A percentile compares a stretch with the other conserved stretches of the same genome.
Evolutionary conservation across 2,329 filamentous ascomycete species (phyloP).

Genomic region (Immersiporthe knoxdaviesiana): DNA sequence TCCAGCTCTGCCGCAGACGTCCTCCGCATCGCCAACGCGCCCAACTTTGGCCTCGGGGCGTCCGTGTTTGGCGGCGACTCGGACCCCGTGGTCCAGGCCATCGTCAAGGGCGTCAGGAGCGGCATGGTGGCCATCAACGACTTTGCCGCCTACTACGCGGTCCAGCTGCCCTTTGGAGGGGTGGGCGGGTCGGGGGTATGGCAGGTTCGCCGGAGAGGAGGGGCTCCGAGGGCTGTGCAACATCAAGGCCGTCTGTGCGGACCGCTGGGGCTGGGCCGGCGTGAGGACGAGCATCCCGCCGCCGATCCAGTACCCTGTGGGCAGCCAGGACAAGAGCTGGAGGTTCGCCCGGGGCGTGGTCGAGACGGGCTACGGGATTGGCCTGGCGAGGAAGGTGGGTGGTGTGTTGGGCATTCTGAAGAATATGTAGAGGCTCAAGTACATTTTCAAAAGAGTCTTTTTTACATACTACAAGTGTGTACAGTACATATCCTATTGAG

Average conservation of each 20-base stretch:
- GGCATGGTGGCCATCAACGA: conserved; percentile 97
- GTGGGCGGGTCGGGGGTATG: conserved; percentile 89
- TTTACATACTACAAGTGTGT: background rate
- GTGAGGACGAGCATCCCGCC: conserved; percentile 78
- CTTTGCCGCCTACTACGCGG: conserved; percentile 91
- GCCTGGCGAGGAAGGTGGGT: conserved; percentile 31
- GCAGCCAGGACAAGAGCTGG: conserved; percentile 66
- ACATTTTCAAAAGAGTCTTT: no score
- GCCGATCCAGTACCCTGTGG: conserved; percentile 80
- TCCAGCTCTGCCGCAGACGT: conserved; percentile 64
- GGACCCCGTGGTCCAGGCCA: conserved; percentile 61
- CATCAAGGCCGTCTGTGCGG: conserved; percentile 81
- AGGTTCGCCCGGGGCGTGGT: conserved; percentile 65
- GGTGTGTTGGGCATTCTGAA: conserved; percentile 36
- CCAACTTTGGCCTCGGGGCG: conserved; percentile 83
- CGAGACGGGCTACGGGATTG: conserved; percentile 61
- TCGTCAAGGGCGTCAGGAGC: conserved; percentile 71
- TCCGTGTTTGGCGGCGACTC: conserved; percentile 78
- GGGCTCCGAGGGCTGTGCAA: conserved; percentile 86
- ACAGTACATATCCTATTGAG: no score
- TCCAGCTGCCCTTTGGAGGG: conserved; percentile 92
- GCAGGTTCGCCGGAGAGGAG: conserved; percentile 89
- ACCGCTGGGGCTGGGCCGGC: conserved; percentile 66
- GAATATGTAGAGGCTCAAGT: conserved; percentile 33
- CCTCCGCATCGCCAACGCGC: conserved; percentile 80